phyloP scores from a whole-genome alignment of 345 rosid species.

The Populus pruinosa region DNA sequence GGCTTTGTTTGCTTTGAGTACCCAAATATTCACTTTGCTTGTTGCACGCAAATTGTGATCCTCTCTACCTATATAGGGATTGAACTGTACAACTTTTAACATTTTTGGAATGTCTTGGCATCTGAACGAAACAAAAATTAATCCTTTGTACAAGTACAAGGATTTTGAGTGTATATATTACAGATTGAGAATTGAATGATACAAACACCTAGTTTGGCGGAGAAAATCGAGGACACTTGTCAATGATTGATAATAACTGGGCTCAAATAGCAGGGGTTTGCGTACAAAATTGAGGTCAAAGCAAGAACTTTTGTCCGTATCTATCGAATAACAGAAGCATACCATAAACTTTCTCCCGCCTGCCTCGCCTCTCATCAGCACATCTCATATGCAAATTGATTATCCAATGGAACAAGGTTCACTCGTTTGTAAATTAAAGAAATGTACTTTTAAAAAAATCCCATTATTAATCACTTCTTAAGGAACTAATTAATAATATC shows the following conservation, averaged over 20 bases:
- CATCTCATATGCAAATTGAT: background rate
- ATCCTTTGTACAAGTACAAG: background rate
- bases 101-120: background rate
- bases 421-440: background rate
- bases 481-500: background rate
- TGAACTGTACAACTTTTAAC: background rate
- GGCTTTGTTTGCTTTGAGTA: constrained; percentile 14
- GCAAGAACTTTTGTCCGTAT: constrained; percentile 17
- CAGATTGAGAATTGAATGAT: background rate
- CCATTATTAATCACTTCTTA: constrained; percentile 1
- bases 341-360: constrained; percentile 15
- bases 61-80: background rate
- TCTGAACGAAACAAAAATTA: background rate
- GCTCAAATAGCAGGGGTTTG: constrained; percentile 9
- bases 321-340: background rate
- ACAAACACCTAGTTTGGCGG: constrained; percentile 14
- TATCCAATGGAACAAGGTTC: background rate
- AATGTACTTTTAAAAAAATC: background rate
- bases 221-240: constrained; percentile 18
- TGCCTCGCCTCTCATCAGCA: background rate
- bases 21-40: constrained; percentile 15
- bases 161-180: background rate
- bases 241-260: constrained; percentile 3
- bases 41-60: constrained; percentile 11
- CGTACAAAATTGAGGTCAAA: constrained; percentile 22